Base-by-base conservation (phyloP, 2,329 filamentous ascomycete genomes). In the Trichoderma gracile region DNA sequence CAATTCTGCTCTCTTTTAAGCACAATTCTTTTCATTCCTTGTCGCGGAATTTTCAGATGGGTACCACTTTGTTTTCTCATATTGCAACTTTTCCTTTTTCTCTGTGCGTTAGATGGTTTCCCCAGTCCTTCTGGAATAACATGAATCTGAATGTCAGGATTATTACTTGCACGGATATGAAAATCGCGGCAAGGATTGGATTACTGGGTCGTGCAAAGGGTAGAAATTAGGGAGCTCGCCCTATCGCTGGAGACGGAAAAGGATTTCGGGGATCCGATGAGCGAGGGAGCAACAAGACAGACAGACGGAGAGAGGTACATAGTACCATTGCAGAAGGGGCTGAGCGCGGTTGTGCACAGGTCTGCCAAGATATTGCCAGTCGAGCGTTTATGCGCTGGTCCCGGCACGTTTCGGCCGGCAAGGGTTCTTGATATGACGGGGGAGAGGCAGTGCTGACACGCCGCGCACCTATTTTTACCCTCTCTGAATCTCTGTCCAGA, bases 391-490 rank as follows among this genome's bases (percentile, higher is more conserved):
- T 62, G 58, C 49, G 58, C 58, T 62, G 58, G 58, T 38, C 30
- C 49, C 58, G 58, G 57, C 49, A 53, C 5, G 40, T 53, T 53
- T 33, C 42, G 40, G 49, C 58, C 58, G 46, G 58, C 58, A 62
- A 53, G 49, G 58, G 38, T 14, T 38, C 33, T 14, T 62, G 45
- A 53, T 52, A 52, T 60, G 23, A 62, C 33, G 38, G 43, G 25
- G 58, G 19, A 23, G 58, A 62, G 58, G 58, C 58, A 53, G 58
- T 62, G 58, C 58, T 62, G 58, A 62, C 58, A 54, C 40, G 58
- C 43, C 27, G 33, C 27, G 33, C 55, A 46, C 42, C 55, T 47
- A 38, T 58, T 57, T 57, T 49, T 49, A 27, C 15, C 14, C 38
- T 14, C 21, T 47, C 12, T 21, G 21, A 3, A 10, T 6, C 9